Percentiles rank a stretch among this genome's conserved stretches.
Evolutionary conservation across 805 yeast species (phyloP).

Genomic region (Candida incommunis): DNA sequence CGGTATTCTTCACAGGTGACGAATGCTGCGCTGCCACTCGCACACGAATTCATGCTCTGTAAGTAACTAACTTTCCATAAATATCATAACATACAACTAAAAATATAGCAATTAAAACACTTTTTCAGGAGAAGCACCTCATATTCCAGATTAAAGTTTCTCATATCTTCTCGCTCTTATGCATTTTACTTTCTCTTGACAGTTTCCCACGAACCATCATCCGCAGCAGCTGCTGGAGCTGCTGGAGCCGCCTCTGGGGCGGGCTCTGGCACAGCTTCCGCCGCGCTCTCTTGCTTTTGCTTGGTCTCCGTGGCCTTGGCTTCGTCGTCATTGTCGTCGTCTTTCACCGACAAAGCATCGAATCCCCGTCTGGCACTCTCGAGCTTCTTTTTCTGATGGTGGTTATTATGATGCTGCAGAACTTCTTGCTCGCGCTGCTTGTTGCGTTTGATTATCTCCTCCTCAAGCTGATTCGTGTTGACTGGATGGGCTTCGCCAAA

Average conservation of each 20-base stretch:
- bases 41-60: too few species aligned
- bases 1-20: too few species aligned
- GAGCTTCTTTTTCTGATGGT: slow-evolving; percentile 4
- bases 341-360: slow-evolving; percentile 1
- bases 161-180: too few species aligned
- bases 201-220: neutral
- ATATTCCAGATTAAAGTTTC: too few species aligned
- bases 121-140: too few species aligned
- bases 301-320: neutral
- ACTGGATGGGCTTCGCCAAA: slow-evolving; percentile 83
- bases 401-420: slow-evolving; percentile 4
- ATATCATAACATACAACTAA: neutral
- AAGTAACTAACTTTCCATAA: neutral
- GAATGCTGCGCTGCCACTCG: too few species aligned
- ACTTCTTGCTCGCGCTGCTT: slow-evolving; percentile 8
- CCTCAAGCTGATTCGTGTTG: slow-evolving; percentile 51
- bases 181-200: neutral
- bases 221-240: neutral
- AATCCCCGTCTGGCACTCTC: neutral
- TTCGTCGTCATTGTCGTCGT: neutral
- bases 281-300: slow-evolving; percentile 7
- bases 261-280: neutral
- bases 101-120: neutral
- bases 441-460: slow-evolving; percentile 39
- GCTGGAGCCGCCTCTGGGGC: neutral